Base-by-base conservation (phyloP, 148 eudicot species). In the Tetragonia tetragonoides region DNA sequence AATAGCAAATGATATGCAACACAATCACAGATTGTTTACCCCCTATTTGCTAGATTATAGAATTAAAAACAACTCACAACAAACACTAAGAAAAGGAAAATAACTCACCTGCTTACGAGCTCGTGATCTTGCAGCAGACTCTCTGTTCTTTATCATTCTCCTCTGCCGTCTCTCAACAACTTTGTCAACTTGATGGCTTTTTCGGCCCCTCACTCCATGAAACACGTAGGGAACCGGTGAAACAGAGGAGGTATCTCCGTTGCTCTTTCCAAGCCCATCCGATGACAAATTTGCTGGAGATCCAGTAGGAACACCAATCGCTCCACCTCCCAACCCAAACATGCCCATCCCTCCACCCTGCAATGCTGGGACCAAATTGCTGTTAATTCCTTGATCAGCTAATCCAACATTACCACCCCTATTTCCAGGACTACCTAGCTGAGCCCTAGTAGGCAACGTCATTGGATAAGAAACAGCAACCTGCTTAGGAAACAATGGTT, bases 81-180 rank as follows among this genome's bases (percentile, higher is more conserved):
- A 38, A 49, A 66, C 37, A 62, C 9, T 72, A 54, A 40, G 23
- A 53, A 73, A 37, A 23, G 24, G 51, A 49, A 38, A 7, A 39
- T 62, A 21, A 68, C 59, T 83, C 71, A 93, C 99, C 99, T 95
- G 97, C 79, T 95, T 95, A 74, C 97, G 95, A 70, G 97, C 97
- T 73, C 99, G 85, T 69, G 97, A 95, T 79, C 97, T 87, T 39
- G 99, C 97, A 79, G 99, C 99, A 12, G 99, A 95, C 64, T 95
- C 99, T 76, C 97, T 79, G 76, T 93, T 95, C 84, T 93, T 95
- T 59, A 92, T 91, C 99, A 93, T 93, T 62, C 99, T 87, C 80
- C 92, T 89, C 77, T 93, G 99, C 77, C 97, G 85, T 84, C 99
- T 87, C 79, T 95, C 99, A n/a, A 91, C 90, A 60, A 89, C 96